Conservation (phyloP, 2,329 filamentous ascomycete genomes). For the Phyllosticta citriasiana region DNA sequence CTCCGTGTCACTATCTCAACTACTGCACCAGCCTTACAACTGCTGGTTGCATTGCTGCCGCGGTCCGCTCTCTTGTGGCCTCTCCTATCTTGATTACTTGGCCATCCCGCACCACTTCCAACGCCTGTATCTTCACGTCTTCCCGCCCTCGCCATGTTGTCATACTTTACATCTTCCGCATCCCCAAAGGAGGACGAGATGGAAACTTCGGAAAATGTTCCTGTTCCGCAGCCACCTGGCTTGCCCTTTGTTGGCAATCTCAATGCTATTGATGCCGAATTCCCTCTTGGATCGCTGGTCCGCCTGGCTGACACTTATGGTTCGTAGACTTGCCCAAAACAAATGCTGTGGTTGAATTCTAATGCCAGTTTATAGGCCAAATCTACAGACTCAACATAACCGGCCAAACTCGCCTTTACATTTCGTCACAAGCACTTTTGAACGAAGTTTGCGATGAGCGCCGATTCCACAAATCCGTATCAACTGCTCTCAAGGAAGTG, state of each 20-base stretch:
- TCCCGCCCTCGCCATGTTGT: background rate
- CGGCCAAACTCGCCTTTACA: conserved; percentile 20
- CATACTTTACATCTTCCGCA: background rate
- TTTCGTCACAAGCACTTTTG: conserved; percentile 25
- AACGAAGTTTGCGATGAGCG: conserved; percentile 32
- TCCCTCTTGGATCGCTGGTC: conserved; percentile 45
- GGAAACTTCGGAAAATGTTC: conserved; percentile 14
- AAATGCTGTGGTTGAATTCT: conserved; percentile 1
- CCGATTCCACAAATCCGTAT: conserved; percentile 23
- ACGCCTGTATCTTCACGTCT: background rate
- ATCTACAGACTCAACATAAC: conserved; percentile 25
- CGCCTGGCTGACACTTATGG: conserved; percentile 57
- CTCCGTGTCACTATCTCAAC: background rate
- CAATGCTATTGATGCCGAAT: conserved; percentile 50
- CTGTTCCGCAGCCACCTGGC: conserved; percentile 55
- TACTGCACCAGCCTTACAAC: background rate
- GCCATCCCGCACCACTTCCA: background rate
- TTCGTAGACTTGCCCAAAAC: conserved; percentile 17
- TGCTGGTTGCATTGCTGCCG: background rate
- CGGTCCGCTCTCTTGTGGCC: background rate
- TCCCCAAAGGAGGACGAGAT: background rate
- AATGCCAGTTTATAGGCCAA: conserved; percentile 14
- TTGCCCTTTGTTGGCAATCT: conserved; percentile 58
- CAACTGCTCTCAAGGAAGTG: conserved; percentile 21
- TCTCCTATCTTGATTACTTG: background rate